Base-by-base conservation (phyloP, 805 yeast species). In the Wickerhamiella siamensis region DNA sequence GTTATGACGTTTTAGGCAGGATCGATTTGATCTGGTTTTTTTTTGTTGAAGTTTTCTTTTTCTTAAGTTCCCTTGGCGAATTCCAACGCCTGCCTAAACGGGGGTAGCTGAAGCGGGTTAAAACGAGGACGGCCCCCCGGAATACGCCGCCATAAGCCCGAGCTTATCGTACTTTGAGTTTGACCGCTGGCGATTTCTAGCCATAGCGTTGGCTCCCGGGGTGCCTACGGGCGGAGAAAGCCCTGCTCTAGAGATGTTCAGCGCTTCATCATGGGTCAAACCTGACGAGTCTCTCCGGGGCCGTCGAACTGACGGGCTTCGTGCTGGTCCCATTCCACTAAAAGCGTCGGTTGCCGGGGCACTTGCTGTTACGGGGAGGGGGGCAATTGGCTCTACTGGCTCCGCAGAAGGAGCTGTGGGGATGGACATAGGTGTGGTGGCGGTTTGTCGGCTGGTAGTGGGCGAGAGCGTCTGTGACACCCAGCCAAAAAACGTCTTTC, bases 141-240 rank as follows among this genome's bases (percentile, higher is more conserved):
- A 56, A 40, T 54, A 59, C n/a, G 64, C 64, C 1, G 63, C 61
- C 33, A 60, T 60, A 18, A 60, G 52, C 2, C 64, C 64, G 33
- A 60, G 50, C 36, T 56, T 54, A 38, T 60, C 59, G 43, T 53
- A 59, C 35, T 46, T 45, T 2, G 53, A 46, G 41, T 39, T 44
- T 33, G 40, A 24, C 16, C 45, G 38, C 26, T 40, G 39, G 31
- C 42, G 22, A 2, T 34, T 8, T 12, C 29, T 6, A 20, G 40
- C 38, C 33, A 18, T 36, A 29, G 37, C 42, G 22, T 20, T 14
- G 5, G 31, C 38, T 38, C 36, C 31, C 21, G 31, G 31, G 20
- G 10, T 18, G 3, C 5, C 8, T 5, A 31, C 29, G 5, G 38
- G 32, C 4, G 46, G 46, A n/a, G 43, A 40, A 33, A 47, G 39